Base-by-base conservation (phyloP, 176 grass and related monocot species). In the Neostapfia colusana region DNA sequence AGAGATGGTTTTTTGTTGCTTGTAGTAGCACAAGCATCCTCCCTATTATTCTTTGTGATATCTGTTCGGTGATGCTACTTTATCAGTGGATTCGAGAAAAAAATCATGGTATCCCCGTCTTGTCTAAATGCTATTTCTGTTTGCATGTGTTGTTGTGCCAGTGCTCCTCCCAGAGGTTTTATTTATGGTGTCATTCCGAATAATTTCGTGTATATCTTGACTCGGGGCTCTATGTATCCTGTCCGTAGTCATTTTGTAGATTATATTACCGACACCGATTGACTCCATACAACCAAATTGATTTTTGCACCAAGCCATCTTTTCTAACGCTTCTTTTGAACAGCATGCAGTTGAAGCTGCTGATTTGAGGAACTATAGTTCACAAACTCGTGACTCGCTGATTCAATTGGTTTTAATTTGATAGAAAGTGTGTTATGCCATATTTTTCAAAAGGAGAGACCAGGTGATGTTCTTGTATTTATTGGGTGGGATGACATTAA, bases 401-500 rank as follows among this genome's bases (percentile, higher is more conserved):
- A 95, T 76, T 99, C 95, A 17, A 99, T 99, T 82, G 95, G 95
- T 73, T 99, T 99, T 77, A 99, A 99, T 77, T 88, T 99, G 26
- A 92, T 99, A 82, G 95, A 99, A 69, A 92, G 69, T 88, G 73
- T 95, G 16, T 83, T 99, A 28, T 95, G 87, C 71, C 87, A 99
- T 88, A 95, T 99, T 79, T 99, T 80, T 88, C 84, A 82, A 85
- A 99, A 88, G 75, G 95, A 90, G 87, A 86, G 69, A 70, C 61
- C 79, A 34, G 95, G 95, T 69, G 95, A 89, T 68, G 49, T 99
- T 78, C 90, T 99, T 88, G 87, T 99, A 65, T 99, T 99, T 85
- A 99, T 99, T 75, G 95, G 95, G 35, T 99, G 95, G 95, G 95
- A 99, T 93, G 95, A 99, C 74, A 99, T 99, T 67, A 99, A 99